A percentile compares a stretch with the other conserved stretches of the same genome.
Evolutionary conservation across 2,329 filamentous ascomycete genomes (phyloP).

Genomic region (Plenodomus biglobosus): DNA sequence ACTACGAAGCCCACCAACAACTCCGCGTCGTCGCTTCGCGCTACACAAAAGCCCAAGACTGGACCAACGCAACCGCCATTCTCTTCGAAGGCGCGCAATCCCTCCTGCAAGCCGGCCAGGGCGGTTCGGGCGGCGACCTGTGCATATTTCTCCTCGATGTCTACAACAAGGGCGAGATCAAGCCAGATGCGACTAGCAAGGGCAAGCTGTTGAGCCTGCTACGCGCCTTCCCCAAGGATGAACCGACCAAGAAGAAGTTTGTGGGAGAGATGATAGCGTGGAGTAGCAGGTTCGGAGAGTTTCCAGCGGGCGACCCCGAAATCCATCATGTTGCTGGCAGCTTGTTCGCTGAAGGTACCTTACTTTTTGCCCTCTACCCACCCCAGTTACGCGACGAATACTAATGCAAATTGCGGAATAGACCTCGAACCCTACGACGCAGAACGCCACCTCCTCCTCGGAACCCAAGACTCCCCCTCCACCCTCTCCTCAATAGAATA

Average conservation of each 20-base stretch:
- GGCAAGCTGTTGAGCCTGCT: constrained; percentile 75
- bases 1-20: constrained; percentile 98
- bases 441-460: constrained; percentile 83
- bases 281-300: constrained; percentile 82
- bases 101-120: constrained; percentile 87
- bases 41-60: constrained; percentile 87
- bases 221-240: constrained; percentile 75
- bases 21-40: constrained; percentile 92
- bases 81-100: constrained; percentile 81
- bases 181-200: constrained; percentile 72
- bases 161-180: constrained; percentile 82
- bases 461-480: constrained; percentile 84
- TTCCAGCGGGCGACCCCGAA: constrained; percentile 89
- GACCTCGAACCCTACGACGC: constrained; percentile 93
- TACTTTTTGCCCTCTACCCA: neutral
- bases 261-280: constrained; percentile 85
- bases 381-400: neutral
- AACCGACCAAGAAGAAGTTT: constrained; percentile 92
- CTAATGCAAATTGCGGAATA: constrained; percentile 26
- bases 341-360: constrained; percentile 75
- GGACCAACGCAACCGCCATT: constrained; percentile 81
- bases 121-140: constrained; percentile 88
- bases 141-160: constrained; percentile 86
- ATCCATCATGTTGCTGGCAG: constrained; percentile 89
- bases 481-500: constrained; percentile 83